Base-by-base conservation (phyloP, 768 basidiomycete species). In the Botryobasidium botryosum region DNA sequence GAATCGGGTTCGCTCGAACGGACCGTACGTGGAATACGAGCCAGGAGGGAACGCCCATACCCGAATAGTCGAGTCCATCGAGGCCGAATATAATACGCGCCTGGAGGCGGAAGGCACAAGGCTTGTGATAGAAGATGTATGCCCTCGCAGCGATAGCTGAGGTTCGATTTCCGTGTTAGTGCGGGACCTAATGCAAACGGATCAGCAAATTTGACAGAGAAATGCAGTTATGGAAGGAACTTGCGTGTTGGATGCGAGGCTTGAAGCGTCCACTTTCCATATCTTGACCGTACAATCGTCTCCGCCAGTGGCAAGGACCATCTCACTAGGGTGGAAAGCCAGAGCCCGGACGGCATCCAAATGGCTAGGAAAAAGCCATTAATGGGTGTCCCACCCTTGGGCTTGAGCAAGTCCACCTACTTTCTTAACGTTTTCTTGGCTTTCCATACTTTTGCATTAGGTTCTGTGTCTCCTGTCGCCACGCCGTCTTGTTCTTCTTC, bases 201-300 rank as follows among this genome's bases (percentile, higher is more conserved):
- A 31, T 8, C 40, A 18, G 8, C 8, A 45, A 24, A 18, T 43
- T 44, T 12, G 8, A 44, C 24, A 23, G 17, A n/a, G n/a, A 8
- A 24, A 40, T 13, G 10, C n/a, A 21, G 8, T n/a, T 15, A 43
- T 43, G 35, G 37, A 42, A 17, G 25, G n/a, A 41, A 74, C 85
- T 58, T 64, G 90, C 86, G 71, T 71, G 45, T 77, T 75, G 35
- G 80, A 79, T 25, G 84, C 70, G 48, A 90, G 65, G 52, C 73
- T 69, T 32, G 75, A 65, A 13, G 80, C 71, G 52, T 92, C 85
- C 65, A 87, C 72, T 46, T 85, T 72, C 94, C 94, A 99, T 43
- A 96, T 73, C 61, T 99, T 99, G 44, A 97, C 78, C 5, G 87
- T 90, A 58, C 75, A 84, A 57, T 99, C 94, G 57, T 96, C 92